These are phyloP conservation scores for Claviceps africana DNA, from an alignment of 2,329 filamentous ascomycete genomes.

Conservation along the genomic window DNA sequence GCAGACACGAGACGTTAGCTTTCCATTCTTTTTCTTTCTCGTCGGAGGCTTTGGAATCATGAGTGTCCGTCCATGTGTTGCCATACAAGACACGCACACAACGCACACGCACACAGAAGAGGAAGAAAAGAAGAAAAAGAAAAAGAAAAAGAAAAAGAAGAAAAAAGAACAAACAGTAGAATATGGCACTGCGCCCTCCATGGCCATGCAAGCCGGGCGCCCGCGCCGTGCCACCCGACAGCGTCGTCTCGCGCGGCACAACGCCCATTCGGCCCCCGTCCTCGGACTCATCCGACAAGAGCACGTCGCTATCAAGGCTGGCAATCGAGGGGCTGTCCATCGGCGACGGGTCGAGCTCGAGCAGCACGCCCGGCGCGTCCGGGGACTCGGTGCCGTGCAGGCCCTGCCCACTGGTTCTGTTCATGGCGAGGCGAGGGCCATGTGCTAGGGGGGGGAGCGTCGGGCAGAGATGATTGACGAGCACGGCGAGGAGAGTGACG, in stretches of 20 bases:
- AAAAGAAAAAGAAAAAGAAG: too few relatives aligned
- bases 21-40: background rate
- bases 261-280: slow-evolving; percentile 15
- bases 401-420: slow-evolving; percentile 4
- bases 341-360: slow-evolving; percentile 70
- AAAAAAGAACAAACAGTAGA: slow-evolving; percentile 47
- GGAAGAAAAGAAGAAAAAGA: background rate
- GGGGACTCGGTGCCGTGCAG: slow-evolving; percentile 27
- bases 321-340: slow-evolving; percentile 40
- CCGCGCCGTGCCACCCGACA: slow-evolving; percentile 21
- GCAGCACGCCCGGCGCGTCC: slow-evolving; percentile 49
- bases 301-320: slow-evolving; percentile 13
- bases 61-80: too few relatives aligned
- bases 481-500: background rate
- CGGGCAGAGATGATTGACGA: background rate
- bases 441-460: background rate
- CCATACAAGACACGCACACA: too few relatives aligned
- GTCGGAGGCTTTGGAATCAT: background rate
- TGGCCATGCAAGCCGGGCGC: slow-evolving; percentile 34
- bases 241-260: slow-evolving; percentile 25
- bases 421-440: slow-evolving; percentile 6
- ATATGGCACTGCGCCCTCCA: slow-evolving; percentile 52
- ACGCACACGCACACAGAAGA: too few relatives aligned
- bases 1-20: background rate
- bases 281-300: slow-evolving; percentile 21